A percentile compares a stretch with the other conserved stretches of the same genome.
Conservation (phyloP, 768 basidiomycete species). For the Russula abietina region DNA sequence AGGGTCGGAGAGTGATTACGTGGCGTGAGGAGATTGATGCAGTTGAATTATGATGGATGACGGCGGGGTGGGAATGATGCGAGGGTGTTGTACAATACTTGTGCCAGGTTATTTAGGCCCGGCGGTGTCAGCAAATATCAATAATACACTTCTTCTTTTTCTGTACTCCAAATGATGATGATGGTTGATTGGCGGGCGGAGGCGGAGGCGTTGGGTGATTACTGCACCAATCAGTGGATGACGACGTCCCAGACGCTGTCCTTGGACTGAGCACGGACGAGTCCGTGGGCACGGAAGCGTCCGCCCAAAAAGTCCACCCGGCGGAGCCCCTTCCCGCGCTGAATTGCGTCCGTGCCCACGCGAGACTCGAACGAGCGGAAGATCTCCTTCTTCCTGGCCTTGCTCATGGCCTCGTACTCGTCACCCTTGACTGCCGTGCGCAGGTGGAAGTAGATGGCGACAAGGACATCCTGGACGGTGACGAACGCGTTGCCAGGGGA, state of each 20-base stretch:
- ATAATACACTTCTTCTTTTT: constrained; percentile 22
- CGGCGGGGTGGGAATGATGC: constrained; percentile 13
- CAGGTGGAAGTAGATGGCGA: constrained; percentile 5
- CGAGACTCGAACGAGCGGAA: constrained; percentile 4
- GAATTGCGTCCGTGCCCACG: not conserved
- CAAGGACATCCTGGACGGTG: constrained; percentile 9
- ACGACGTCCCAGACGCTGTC: constrained; percentile 12
- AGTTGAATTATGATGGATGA: constrained; percentile 12
- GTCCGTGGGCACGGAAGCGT: constrained; percentile 4
- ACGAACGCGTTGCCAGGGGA: constrained; percentile 8
- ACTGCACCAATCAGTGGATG: not conserved
- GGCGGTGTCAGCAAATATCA: constrained; percentile 12
- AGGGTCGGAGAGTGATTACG: not conserved
- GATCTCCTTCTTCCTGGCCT: not conserved
- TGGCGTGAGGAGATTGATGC: constrained; percentile 9
- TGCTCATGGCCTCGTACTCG: constrained; percentile 7
- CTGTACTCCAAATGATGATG: not conserved
- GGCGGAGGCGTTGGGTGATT: not conserved
- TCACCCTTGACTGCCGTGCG: constrained; percentile 3
- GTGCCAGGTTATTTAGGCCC: not conserved
- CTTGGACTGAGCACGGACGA: constrained; percentile 18
- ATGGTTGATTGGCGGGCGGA: not conserved
- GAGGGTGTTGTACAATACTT: constrained; percentile 18
- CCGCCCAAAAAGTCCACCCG: constrained; percentile 11
- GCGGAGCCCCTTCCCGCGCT: constrained; percentile 14